Conservation (phyloP, 306 rosid genomes). For the Senna tora region DNA sequence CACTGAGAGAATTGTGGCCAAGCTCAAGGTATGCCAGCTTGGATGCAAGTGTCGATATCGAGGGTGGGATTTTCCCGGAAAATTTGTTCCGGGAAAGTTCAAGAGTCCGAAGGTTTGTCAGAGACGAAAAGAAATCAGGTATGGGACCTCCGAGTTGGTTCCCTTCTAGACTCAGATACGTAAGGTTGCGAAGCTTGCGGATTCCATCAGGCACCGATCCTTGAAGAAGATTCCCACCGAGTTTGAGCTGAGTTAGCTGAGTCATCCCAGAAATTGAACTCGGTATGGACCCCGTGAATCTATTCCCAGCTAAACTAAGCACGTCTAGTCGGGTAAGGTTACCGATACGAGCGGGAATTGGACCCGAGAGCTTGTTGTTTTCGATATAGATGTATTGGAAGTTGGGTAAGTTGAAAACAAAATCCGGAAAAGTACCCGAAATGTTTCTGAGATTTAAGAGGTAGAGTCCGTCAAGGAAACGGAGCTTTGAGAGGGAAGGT, state of each 20-base stretch:
- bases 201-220: constrained; percentile 59
- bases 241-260: constrained; percentile 70
- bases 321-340: constrained; percentile 41
- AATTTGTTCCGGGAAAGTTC: constrained; percentile 58
- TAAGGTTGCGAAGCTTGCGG: constrained; percentile 49
- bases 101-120: constrained; percentile 53
- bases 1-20: constrained; percentile 65
- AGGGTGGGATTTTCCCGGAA: constrained; percentile 63
- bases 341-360: constrained; percentile 51
- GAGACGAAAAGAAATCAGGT: constrained; percentile 59
- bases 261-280: constrained; percentile 60
- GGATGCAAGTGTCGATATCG: constrained; percentile 61
- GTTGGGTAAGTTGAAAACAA: constrained; percentile 48
- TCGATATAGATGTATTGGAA: constrained; percentile 60
- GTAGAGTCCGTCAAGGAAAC: constrained; percentile 55
- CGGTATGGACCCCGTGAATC: constrained; percentile 70
- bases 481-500: constrained; percentile 62
- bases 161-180: constrained; percentile 44
- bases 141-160: constrained; percentile 64
- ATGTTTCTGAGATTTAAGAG: constrained; percentile 56
- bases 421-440: constrained; percentile 65
- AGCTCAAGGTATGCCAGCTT: constrained; percentile 52
- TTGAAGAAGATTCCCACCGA: constrained; percentile 59
- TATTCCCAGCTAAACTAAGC: constrained; percentile 57
- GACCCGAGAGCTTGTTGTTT: constrained; percentile 70